These are phyloP conservation scores for Podila verticillata DNA, from an alignment of 192 early-diverging fungal species.

Conservation along the genomic window DNA sequence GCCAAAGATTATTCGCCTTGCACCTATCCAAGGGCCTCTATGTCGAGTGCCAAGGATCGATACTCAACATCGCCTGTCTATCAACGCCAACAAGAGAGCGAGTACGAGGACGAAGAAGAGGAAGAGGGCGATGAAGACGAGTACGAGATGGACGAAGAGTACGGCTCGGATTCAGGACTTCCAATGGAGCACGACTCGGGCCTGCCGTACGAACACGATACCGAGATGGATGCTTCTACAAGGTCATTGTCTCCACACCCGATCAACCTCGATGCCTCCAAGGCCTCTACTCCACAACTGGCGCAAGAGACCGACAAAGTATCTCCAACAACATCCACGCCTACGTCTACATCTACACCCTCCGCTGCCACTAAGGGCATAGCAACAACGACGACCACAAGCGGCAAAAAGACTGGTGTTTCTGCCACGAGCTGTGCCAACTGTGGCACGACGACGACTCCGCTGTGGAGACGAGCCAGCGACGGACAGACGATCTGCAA, in stretches of 20 bases:
- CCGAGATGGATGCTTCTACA: constrained; percentile 34
- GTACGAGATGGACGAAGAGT: constrained; percentile 7
- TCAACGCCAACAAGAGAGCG: background rate
- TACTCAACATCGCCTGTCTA: background rate
- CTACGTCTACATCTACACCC: background rate
- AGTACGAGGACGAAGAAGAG: constrained; percentile 5
- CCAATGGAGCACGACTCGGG: constrained; percentile 6
- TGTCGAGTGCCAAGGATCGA: background rate
- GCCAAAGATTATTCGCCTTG: background rate
- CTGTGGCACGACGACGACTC: constrained; percentile 90
- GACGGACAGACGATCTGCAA: constrained; percentile 95
- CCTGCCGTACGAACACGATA: constrained; percentile 15
- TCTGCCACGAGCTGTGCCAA: constrained; percentile 78
- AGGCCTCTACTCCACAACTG: constrained; percentile 1
- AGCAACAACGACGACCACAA: background rate
- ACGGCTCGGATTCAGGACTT: background rate
- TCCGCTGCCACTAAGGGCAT: background rate
- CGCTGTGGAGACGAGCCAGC: constrained; percentile 90
- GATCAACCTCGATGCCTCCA: too few relatives aligned
- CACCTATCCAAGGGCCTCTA: background rate
- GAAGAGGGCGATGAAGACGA: constrained; percentile 11
- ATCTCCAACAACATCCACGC: background rate
- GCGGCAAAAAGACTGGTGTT: constrained; percentile 46
- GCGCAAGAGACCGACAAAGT: background rate
- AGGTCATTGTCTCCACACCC: background rate